Evolutionary conservation across 1,284 basidiomycete genomes (phyloP), one percentile per base, ranked within the genome.

Genomic region (Boletellus sp.): DNA sequence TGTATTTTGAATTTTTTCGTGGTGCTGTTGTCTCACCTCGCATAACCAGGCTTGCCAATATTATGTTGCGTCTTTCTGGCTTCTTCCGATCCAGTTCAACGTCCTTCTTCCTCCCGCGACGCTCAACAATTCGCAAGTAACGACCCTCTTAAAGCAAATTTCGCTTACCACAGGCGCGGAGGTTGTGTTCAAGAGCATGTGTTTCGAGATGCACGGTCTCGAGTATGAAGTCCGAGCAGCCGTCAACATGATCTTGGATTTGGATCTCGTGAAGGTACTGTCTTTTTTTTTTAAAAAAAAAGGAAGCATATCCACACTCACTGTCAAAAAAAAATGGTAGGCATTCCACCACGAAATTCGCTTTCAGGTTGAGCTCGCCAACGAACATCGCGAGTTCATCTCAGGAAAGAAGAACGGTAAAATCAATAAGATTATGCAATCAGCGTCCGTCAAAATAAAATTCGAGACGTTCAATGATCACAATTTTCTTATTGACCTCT

Each of bases 391-490:
- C 59, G 97, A 99, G 62, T 99, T 99, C 71, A 97, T 99, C 71
- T 91, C 89, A 53, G 94, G 94, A 44, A 97, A 97, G 78, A 97
- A 97, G 79, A 97, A 97, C 61, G 94, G 94, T 55, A 97, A 97
- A 74, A 93, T 97, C 69, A 97, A 97, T 78, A 97, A 97, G 75
- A 95, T 97, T 67, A 97, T 96, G 92, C 93, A 96, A 73, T 89
- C 86, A 8, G 89, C 92, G 33, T 91, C 91, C 63, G 94, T 96
- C 63, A 96, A 97, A 72, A 97, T 99, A 80, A 97, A 97, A 74
- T 99, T 98, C 63, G 96, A 99, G 77, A 97, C 95, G 4, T 94
- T 97, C 76, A 95, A 97, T 71, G 95, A 98, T 69, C 91, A 97
- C 76, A 99, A 99, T 72, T 99, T 99, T 76, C 80, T 98, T 62